A percentile compares a stretch with the other conserved stretches of the same genome.
phyloP scores from a whole-genome alignment of 2,329 filamentous ascomycete species.

The Penicillium sp. region DNA sequence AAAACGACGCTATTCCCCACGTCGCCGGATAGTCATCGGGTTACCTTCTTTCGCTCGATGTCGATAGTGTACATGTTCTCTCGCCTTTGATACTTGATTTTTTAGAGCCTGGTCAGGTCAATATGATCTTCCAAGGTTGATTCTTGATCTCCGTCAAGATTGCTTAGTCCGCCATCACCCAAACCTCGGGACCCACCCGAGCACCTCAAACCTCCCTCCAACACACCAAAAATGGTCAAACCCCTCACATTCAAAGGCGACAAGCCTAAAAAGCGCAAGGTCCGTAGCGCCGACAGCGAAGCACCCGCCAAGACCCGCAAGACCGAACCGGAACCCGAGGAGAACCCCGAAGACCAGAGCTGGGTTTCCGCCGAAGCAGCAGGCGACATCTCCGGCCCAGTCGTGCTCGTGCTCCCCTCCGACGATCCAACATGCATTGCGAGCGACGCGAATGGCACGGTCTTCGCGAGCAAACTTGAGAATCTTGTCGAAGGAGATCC shows the following conservation, averaged over 20 bases:
- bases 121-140: no score
- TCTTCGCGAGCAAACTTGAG: slow-evolving; percentile 79
- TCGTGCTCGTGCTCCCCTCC: slow-evolving; percentile 80
- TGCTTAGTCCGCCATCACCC: not conserved
- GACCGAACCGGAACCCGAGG: slow-evolving; percentile 23
- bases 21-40: no score
- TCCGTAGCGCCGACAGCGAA: slow-evolving; percentile 54
- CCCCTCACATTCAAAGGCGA: slow-evolving; percentile 95
- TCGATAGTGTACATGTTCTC: no score
- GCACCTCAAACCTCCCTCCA: slow-evolving; percentile 4
- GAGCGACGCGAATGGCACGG: slow-evolving; percentile 81
- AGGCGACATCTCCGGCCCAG: slow-evolving; percentile 75
- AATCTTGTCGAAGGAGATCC: slow-evolving; percentile 85
- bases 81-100: no score
- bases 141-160: no score
- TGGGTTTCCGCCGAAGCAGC: slow-evolving; percentile 84
- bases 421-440: slow-evolving; percentile 73
- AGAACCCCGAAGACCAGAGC: slow-evolving; percentile 68
- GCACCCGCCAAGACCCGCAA: slow-evolving; percentile 25
- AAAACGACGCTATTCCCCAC: no score
- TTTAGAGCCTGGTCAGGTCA: no score
- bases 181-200: slow-evolving; percentile 5
- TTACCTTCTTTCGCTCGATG: no score
- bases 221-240: slow-evolving; percentile 59
- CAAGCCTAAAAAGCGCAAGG: slow-evolving; percentile 90